Evolutionary conservation across 2,329 filamentous ascomycete species (phyloP).

Genomic region (Beauveria sp.): DNA sequence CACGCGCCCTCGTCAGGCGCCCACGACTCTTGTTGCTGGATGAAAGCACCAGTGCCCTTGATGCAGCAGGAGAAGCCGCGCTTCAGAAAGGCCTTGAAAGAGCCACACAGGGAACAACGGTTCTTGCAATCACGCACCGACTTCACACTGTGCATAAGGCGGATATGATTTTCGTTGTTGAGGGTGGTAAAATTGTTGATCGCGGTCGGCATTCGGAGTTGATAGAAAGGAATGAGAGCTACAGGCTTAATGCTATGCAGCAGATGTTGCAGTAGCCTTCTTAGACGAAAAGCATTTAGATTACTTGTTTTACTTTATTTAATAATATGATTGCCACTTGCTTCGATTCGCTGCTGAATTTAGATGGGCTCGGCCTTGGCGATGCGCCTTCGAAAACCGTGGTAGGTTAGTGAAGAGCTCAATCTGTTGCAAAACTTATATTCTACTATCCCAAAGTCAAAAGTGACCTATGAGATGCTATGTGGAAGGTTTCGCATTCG

Average conservation of each 20-base stretch:
- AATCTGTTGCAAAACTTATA: no score
- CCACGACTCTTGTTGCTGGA: constrained; percentile 64
- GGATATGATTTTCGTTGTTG: constrained; percentile 35
- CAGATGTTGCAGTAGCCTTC: constrained; percentile 14
- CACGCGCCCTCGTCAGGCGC: constrained; percentile 57
- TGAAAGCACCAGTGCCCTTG: constrained; percentile 67
- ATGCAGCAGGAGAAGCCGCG: constrained; percentile 52
- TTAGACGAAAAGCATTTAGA: no score
- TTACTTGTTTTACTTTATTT: background rate
- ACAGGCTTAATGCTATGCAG: constrained; percentile 24
- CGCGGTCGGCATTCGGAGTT: constrained; percentile 17
- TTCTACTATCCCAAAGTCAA: no score
- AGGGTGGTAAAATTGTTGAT: constrained; percentile 13
- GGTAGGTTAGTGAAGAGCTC: no score
- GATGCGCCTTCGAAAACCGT: no score
- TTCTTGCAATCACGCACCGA: constrained; percentile 41
- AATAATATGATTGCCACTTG: background rate
- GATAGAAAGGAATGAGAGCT: constrained; percentile 17
- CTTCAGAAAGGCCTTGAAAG: constrained; percentile 56
- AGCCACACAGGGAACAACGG: constrained; percentile 36
- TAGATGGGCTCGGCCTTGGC: no score
- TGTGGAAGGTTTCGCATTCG: no score
- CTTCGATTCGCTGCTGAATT: no score
- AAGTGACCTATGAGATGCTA: no score
- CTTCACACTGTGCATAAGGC: constrained; percentile 39